Evolutionary conservation across 805 yeast genomes (phyloP).

Genomic region (Teunomyces stri): DNA sequence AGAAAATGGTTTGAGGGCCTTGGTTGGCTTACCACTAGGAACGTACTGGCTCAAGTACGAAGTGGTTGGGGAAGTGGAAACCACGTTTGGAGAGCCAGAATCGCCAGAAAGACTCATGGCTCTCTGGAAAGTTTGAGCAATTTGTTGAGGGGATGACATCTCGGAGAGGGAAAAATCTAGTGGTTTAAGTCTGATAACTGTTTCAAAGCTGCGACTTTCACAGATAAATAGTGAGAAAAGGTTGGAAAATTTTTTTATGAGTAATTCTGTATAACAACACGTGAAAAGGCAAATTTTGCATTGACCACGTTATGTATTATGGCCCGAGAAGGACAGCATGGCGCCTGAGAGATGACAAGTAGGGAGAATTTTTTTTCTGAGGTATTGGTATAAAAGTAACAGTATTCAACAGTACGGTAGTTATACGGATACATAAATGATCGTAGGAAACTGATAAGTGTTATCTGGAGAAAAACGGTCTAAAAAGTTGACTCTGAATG

Average conservation of each 20-base stretch:
- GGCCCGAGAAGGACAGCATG: not conserved
- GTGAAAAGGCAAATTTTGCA: conserved; percentile 3
- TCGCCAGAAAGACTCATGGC: conserved; percentile 49
- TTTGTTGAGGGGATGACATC: conserved; percentile 72
- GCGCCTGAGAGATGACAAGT: not conserved
- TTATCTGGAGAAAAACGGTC: conserved; percentile 1
- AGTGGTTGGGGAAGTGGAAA: conserved; percentile 80
- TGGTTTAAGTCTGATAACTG: not conserved
- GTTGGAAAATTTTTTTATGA: conserved; percentile 9
- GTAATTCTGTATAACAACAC: conserved; percentile 6
- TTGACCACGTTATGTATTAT: not conserved
- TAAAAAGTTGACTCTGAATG: not conserved
- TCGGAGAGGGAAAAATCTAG: not conserved
- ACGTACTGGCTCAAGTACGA: conserved; percentile 60
- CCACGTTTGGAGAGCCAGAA: conserved; percentile 59
- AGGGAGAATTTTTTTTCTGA: not conserved
- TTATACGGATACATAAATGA: no score
- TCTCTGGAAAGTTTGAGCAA: conserved; percentile 55
- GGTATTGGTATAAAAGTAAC: not conserved
- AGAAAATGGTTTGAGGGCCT: conserved; percentile 88
- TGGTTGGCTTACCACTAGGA: conserved; percentile 51
- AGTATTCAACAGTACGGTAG: no score
- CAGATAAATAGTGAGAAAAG: not conserved
- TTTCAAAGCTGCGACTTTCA: not conserved
- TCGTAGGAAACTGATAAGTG: not conserved